Evolutionary conservation across 352 stramenopile species (phyloP).

Genomic region (Globisporangium nodosum): DNA sequence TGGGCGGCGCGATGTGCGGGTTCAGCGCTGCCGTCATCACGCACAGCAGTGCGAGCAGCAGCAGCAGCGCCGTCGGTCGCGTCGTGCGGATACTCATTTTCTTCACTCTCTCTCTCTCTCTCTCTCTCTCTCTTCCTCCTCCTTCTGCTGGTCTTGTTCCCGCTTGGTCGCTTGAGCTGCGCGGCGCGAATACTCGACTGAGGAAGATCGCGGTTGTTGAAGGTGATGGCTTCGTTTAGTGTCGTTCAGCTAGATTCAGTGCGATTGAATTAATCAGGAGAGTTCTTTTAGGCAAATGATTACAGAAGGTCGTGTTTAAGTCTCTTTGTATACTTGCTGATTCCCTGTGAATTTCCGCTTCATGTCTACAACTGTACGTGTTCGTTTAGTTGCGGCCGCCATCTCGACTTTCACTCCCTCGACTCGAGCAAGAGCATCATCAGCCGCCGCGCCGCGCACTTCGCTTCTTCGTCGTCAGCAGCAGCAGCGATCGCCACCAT

Average conservation of each 20-base stretch:
- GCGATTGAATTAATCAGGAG: too few relatives aligned
- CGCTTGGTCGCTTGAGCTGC: too few relatives aligned
- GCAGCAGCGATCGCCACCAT: slow-evolving; percentile 2
- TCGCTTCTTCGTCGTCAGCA: not conserved
- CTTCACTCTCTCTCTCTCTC: not conserved
- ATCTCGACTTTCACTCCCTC: not conserved
- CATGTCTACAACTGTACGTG: not conserved
- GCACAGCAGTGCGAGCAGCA: slow-evolving; percentile 7
- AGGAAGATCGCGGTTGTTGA: too few relatives aligned
- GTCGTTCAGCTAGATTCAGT: too few relatives aligned
- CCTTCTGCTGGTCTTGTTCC: too few relatives aligned
- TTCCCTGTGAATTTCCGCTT: not conserved
- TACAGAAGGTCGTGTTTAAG: not conserved
- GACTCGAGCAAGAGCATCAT: not conserved
- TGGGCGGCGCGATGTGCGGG: slow-evolving; percentile 20
- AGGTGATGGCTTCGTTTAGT: too few relatives aligned
- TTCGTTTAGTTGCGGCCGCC: too few relatives aligned
- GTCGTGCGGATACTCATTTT: not conserved
- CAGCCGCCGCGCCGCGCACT: not conserved
- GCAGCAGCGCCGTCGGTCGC: slow-evolving; percentile 16
- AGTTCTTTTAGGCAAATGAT: not conserved
- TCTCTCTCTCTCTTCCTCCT: not conserved
- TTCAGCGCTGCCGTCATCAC: slow-evolving; percentile 7
- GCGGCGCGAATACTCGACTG: too few relatives aligned
- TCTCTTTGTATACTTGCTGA: not conserved